Conservation (phyloP, 2,329 filamentous ascomycete species). For the Trichoderma sp. region DNA sequence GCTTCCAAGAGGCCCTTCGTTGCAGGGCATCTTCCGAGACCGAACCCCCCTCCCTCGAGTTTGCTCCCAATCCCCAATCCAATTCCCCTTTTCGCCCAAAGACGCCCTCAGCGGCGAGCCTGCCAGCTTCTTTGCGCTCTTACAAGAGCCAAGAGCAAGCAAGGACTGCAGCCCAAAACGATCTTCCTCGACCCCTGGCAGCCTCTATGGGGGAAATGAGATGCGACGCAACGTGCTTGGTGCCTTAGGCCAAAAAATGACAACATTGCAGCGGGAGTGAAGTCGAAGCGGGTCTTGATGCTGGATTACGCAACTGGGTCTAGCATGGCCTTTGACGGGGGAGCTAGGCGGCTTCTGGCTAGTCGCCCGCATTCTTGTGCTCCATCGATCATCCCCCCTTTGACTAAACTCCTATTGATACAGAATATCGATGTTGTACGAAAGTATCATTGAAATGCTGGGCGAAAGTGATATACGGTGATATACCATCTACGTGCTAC, state of each 20-base stretch:
- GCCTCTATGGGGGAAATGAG: constrained; percentile 22
- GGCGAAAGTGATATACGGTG: not conserved
- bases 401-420: constrained; percentile 1
- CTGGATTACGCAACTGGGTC: constrained; percentile 19
- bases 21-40: constrained; percentile 25
- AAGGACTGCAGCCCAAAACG: constrained; percentile 5
- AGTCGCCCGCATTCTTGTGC: constrained; percentile 19
- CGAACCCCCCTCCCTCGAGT: constrained; percentile 12
- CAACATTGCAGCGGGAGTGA: not conserved
- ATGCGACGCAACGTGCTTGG: constrained; percentile 3
- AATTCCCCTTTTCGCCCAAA: constrained; percentile 19
- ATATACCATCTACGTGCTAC: not conserved
- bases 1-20: constrained; percentile 10
- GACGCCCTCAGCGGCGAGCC: not conserved
- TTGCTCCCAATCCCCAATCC: not conserved
- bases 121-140: not conserved
- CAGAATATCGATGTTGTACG: constrained; percentile 7
- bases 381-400: constrained; percentile 12
- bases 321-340: constrained; percentile 7
- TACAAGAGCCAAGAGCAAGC: not conserved
- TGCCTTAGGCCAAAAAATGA: constrained; percentile 25
- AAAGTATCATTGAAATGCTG: not conserved
- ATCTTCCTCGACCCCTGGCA: constrained; percentile 25
- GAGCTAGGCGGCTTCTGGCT: not conserved
- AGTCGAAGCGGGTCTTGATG: not conserved